Evolutionary conservation across 768 basidiomycete species (phyloP).

Genomic region (Lactifluus rugatus): DNA sequence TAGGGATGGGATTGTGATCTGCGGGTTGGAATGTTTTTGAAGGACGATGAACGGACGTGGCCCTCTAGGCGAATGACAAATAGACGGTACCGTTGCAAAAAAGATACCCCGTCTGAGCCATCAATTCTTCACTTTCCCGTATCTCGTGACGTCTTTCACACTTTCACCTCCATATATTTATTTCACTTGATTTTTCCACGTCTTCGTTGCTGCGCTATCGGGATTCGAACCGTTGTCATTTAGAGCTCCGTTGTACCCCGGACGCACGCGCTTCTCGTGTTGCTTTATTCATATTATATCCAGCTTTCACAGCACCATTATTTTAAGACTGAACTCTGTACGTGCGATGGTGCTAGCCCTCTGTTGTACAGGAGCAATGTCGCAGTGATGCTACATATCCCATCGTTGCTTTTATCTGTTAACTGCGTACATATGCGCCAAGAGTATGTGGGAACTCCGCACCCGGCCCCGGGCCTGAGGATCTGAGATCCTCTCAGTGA

Average conservation of each 20-base stretch:
- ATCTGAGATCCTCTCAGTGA: no score
- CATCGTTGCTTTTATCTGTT: no score
- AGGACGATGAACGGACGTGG: neutral
- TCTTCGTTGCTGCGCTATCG: neutral
- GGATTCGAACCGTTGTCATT: neutral
- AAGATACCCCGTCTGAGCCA: neutral
- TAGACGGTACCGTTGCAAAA: no score
- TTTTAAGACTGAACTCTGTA: neutral
- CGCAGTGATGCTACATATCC: no score
- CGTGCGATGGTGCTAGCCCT: no score
- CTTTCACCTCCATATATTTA: neutral
- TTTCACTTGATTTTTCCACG: neutral
- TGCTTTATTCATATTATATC: conserved; percentile 11
- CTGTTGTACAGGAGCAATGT: no score
- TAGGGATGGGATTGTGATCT: neutral
- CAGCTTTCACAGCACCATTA: neutral
- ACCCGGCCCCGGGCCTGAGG: no score
- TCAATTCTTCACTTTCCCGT: neutral
- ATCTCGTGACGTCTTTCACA: conserved; percentile 5
- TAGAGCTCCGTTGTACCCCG: conserved; percentile 8
- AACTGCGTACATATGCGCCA: no score
- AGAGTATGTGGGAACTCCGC: no score
- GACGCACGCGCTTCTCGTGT: conserved; percentile 2
- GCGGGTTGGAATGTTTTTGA: neutral
- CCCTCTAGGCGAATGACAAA: no score